phyloP scores from a whole-genome alignment of 768 basidiomycete species.

The Mycena latifolia region DNA sequence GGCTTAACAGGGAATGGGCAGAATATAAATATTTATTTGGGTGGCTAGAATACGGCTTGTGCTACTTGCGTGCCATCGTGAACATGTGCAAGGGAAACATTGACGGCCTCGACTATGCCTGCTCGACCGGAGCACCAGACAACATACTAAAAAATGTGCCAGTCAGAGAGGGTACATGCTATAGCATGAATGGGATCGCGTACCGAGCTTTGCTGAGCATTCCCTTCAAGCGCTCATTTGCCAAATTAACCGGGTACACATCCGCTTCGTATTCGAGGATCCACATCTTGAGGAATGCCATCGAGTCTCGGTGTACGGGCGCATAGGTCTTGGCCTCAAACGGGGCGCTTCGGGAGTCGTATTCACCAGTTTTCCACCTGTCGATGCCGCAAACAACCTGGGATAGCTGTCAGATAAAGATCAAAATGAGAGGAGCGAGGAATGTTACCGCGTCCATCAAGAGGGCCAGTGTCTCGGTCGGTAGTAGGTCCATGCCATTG shows the following conservation, averaged over 20 bases:
- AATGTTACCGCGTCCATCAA: conserved; percentile 1
- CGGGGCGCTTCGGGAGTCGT: not conserved
- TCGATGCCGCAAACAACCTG: conserved; percentile 2
- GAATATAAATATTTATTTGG: not conserved
- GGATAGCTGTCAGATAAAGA: not conserved
- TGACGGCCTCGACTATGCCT: not conserved
- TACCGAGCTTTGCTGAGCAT: conserved; percentile 7
- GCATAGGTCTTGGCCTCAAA: not conserved
- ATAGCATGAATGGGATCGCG: not conserved
- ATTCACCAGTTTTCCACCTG: conserved; percentile 1
- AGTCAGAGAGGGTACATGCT: not conserved
- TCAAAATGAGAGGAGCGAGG: not conserved
- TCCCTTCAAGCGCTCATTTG: not conserved
- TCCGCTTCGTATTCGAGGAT: not conserved
- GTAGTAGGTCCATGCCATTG: not conserved
- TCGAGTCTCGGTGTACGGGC: not conserved
- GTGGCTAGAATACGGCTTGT: not conserved
- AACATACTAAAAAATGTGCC: not conserved
- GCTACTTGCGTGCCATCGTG: not conserved
- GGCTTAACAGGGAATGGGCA: not conserved
- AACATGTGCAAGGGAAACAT: not conserved
- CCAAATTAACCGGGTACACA: not conserved
- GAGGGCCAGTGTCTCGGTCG: not conserved
- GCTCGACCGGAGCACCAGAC: not conserved
- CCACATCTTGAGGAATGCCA: not conserved